phyloP scores from a whole-genome alignment of 129 eudicot genomes.

The Chrysanthemum seticuspe region DNA sequence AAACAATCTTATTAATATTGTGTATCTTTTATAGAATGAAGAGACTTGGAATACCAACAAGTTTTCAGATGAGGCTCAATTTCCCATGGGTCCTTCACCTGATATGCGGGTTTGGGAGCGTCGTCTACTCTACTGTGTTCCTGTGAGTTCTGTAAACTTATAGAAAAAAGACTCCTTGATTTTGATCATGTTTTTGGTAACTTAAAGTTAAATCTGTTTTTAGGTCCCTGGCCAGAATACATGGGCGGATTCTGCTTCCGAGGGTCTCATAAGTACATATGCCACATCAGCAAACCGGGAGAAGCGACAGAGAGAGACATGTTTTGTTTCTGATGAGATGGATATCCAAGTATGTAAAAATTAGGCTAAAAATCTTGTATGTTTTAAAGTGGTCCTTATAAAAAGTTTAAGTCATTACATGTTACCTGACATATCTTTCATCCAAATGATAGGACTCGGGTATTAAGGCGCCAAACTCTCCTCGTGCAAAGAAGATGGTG shows the following conservation, averaged over 20 bases:
- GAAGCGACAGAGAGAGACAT: conserved; percentile 74
- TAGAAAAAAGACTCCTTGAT: background rate
- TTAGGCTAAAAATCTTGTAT: background rate
- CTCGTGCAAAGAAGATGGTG: too few relatives aligned
- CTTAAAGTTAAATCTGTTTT: conserved; percentile 2
- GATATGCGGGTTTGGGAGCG: conserved; percentile 82
- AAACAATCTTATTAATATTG: background rate
- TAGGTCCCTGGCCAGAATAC: conserved; percentile 89
- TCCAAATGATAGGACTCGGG: conserved; percentile 39
- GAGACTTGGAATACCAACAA: conserved; percentile 84
- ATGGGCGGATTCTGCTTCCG: conserved; percentile 60
- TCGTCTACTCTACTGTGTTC: conserved; percentile 73
- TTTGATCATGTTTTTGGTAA: background rate
- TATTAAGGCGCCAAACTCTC: conserved; percentile 42
- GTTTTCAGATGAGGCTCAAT: conserved; percentile 59
- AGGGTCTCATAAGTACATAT: conserved; percentile 22
- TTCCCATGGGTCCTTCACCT: conserved; percentile 49
- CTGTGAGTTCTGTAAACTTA: conserved; percentile 50
- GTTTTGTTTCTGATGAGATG: conserved; percentile 39
- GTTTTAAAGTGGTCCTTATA: background rate
- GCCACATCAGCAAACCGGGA: conserved; percentile 50
- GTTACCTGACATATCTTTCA: conserved; percentile 11
- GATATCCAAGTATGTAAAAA: conserved; percentile 51
- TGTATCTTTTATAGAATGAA: conserved; percentile 40
- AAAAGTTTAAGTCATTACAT: conserved; percentile 1